Base-by-base conservation (phyloP, 345 rosid species). In the Hevea brasiliensis region DNA sequence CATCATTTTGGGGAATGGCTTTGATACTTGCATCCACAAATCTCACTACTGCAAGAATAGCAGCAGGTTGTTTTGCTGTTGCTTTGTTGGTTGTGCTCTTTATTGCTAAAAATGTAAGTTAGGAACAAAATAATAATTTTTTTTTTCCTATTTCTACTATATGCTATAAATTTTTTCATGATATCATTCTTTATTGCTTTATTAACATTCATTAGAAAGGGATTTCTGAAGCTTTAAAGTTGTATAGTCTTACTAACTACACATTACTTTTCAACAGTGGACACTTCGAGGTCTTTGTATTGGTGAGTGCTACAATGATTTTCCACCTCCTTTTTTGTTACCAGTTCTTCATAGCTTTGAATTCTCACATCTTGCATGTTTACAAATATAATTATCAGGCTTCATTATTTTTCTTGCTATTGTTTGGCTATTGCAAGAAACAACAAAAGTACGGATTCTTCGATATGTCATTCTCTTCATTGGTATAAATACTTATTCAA, bases 1-100 rank as follows among this genome's bases (percentile, higher is more conserved):
- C 99, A 37, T 95, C 99, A 57, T 95, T 95, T 83, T 95, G 99
- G 99, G 99, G 99, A 77, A 95, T 95, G 99, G 85, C 84, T 75
- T 86, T 95, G 85, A 87, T 95, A 70, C 97, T 95, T 81, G 96
- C 98, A 73, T 92, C 99, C 5, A 90, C 99, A 67, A 89, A 92
- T 85, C 88, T 90, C 37, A 41, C 84, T 20, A 84, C 97, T 35
- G 97, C 99, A 67, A 89, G 98, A 83, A 90, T 92, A 75, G 98
- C 97, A 67, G 97, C 97, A 18, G 99, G 84, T 84, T 87, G 98
- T 76, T 82, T 95, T 6, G 87, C 55, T 74, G 85, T 92, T 65
- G 97, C 98, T 50, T 82, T 94, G 23, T 65, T 94, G 74, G 82
- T 94, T 58, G 95, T 92, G 81, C 89, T 94, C 72, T 94, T 92